Base-by-base conservation (phyloP, 306 rosid genomes). In the Mimosa bimucronata region DNA sequence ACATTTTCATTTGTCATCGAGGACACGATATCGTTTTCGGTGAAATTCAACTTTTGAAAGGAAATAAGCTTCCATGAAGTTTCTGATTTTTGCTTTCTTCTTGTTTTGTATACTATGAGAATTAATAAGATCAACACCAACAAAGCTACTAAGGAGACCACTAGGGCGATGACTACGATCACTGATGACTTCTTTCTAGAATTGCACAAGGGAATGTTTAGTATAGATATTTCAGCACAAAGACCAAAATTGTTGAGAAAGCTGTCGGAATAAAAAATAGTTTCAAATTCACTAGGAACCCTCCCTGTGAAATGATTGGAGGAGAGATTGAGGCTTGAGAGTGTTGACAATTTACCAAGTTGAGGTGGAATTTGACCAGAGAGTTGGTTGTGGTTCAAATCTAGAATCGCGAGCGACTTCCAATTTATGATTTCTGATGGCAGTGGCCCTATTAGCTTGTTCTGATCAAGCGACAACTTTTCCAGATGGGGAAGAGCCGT, bases 161-260 rank as follows among this genome's bases (percentile, higher is more conserved):
- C 78, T 1, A 34, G 38, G 5, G 38, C 5, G 38, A 34, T 34
- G 38, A 34, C 38, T 80, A 90, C 40, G 45, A 89, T 82, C 23
- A 41, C 70, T 10, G 92, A 75, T 12, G 91, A 82, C 57, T 74
- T 55, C 42, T 86, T 92, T 79, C 79, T 25, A 18, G 74, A 44
- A 25, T 64, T n/a, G 29, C 97, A 92, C 30, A 21, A 64, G 25
- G 65, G 60, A 71, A 91, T 64, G 64, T 82, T 86, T 69, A 83
- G 28, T 44, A 16, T 10, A 9, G 71, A 16, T 7, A 23, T 85
- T 50, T 81, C 84, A 1, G 88, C 77, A 73, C 96, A 92, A 1
- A 95, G 95, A 62, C 85, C 89, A 26, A 86, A 79, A 80, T 95
- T 91, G 84, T 90, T 61, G 83, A 89, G 87, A 90, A 95, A 93